A percentile compares a stretch with the other conserved stretches of the same genome.
Conservation (phyloP, 192 early-diverging fungal genomes). For the Coemansia sp. region DNA sequence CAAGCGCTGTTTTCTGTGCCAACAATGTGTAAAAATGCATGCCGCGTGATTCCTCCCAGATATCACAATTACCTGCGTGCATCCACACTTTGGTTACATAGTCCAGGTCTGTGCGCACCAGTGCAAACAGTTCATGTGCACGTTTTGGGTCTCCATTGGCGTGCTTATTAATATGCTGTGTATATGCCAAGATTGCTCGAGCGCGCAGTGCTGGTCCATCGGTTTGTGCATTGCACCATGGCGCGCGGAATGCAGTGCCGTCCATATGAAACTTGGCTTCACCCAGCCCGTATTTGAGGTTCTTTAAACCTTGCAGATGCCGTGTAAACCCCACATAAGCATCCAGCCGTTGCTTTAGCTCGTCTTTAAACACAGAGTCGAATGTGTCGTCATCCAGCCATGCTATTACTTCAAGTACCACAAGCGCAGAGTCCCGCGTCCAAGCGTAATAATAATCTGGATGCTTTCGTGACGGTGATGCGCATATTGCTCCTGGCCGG, state of each 20-base stretch:
- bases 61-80: conserved; percentile 56
- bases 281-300: conserved; percentile 45
- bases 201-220: conserved; percentile 66
- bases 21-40: conserved; percentile 69
- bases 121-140: neutral
- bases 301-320: conserved; percentile 16
- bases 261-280: conserved; percentile 69
- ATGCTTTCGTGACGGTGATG: conserved; percentile 41
- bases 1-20: conserved; percentile 63
- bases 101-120: conserved; percentile 55
- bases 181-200: conserved; percentile 18
- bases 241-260: conserved; percentile 46
- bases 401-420: conserved; percentile 54
- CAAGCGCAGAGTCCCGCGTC: conserved; percentile 67
- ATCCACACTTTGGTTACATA: conserved; percentile 58
- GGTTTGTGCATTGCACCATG: conserved; percentile 68
- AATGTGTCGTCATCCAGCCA: conserved; percentile 8
- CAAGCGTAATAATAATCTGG: conserved; percentile 79
- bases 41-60: conserved; percentile 80
- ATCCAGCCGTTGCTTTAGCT: conserved; percentile 7
- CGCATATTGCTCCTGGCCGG: conserved; percentile 44
- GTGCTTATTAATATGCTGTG: neutral
- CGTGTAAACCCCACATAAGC: conserved; percentile 34
- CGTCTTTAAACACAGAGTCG: neutral
- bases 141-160: neutral